phyloP scores from a whole-genome alignment of 2,329 filamentous ascomycete genomes.

The Ceratocystis cacaofunesta region DNA sequence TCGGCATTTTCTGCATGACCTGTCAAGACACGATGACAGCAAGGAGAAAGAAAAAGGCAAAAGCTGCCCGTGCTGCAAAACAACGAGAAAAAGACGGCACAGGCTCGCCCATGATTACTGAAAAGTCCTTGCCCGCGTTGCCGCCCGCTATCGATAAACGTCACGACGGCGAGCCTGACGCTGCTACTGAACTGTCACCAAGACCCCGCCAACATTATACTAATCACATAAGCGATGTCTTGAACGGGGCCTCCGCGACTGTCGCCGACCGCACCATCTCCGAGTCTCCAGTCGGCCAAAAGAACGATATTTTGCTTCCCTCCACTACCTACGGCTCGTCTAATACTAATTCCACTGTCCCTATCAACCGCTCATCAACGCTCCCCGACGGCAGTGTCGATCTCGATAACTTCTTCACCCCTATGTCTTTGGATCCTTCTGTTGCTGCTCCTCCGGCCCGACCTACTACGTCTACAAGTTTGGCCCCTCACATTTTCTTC shows the following conservation, averaged over 20 bases:
- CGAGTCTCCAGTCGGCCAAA: slow-evolving; percentile 30
- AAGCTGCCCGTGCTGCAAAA: slow-evolving; percentile 42
- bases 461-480: slow-evolving; percentile 38
- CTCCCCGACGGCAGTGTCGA: slow-evolving; percentile 35
- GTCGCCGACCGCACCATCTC: slow-evolving; percentile 1
- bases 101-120: slow-evolving; percentile 52
- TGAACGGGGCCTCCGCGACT: slow-evolving; percentile 23
- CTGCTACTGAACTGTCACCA: slow-evolving; percentile 55
- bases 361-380: slow-evolving; percentile 53
- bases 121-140: slow-evolving; percentile 85
- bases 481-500: slow-evolving; percentile 67
- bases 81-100: slow-evolving; percentile 42
- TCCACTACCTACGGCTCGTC: slow-evolving; percentile 65
- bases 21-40: slow-evolving; percentile 97
- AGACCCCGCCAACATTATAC: slow-evolving; percentile 32
- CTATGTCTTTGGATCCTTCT: slow-evolving; percentile 58
- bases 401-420: slow-evolving; percentile 59
- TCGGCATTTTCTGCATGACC: slow-evolving; percentile 98
- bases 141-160: slow-evolving; percentile 41
- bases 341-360: slow-evolving; percentile 34
- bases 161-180: slow-evolving; percentile 46
- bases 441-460: slow-evolving; percentile 34
- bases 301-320: slow-evolving; percentile 48
- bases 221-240: not conserved
- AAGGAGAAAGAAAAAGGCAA: slow-evolving; percentile 71